A percentile compares a stretch with the other conserved stretches of the same genome.
Evolutionary conservation across 148 eudicot genomes (phyloP).

Genomic region (Heliosperma pusillum): DNA sequence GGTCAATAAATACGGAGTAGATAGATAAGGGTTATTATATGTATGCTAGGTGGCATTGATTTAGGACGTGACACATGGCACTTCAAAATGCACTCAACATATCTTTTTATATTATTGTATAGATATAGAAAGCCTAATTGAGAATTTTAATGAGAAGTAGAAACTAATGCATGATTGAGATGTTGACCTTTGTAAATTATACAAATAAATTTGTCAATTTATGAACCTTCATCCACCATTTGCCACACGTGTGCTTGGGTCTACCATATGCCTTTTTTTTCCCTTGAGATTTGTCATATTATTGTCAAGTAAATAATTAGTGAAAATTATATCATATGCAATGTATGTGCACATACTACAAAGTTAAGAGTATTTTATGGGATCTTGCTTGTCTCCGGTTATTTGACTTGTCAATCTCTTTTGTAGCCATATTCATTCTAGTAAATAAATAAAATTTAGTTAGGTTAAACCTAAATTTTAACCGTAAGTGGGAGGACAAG

Average conservation of each 20-base stretch:
- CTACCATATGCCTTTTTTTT: conserved; percentile 1
- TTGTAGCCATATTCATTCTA: not conserved
- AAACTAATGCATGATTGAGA: conserved; percentile 8
- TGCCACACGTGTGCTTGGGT: conserved; percentile 15
- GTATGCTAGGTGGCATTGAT: too few species aligned
- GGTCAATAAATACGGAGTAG: too few species aligned
- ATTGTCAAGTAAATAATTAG: not conserved
- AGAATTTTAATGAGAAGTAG: not conserved
- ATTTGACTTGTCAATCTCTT: not conserved
- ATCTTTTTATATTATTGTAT: too few species aligned
- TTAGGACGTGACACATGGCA: too few species aligned
- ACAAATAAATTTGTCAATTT: conserved; percentile 2
- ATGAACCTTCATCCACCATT: not conserved
- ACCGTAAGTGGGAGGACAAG: too few species aligned
- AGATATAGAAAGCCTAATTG: not conserved
- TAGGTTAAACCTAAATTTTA: too few species aligned
- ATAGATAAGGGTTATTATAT: too few species aligned
- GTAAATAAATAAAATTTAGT: too few species aligned
- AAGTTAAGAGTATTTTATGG: not conserved
- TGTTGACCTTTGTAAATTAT: conserved; percentile 7
- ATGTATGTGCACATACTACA: not conserved
- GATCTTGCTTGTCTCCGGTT: not conserved
- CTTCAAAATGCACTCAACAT: too few species aligned
- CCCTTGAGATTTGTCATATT: not conserved
- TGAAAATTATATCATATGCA: not conserved